A percentile compares a stretch with the other conserved stretches of the same genome.
phyloP scores from a whole-genome alignment of 371 early-diverging fungal genomes.

The Sporodiniella umbellata region DNA sequence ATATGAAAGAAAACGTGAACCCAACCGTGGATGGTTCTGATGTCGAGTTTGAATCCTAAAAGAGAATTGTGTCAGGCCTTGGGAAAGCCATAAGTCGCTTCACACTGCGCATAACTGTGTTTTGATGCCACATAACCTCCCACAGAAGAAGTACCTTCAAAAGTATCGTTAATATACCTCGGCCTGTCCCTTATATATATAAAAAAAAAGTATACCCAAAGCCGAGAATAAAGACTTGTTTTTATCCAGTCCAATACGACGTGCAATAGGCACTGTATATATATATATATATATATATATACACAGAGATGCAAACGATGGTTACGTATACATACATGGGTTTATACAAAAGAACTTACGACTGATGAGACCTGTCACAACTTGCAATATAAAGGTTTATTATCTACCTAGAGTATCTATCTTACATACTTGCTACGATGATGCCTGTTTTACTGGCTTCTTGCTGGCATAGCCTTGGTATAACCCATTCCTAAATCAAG shows the following conservation, averaged over 20 bases:
- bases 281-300: no score
- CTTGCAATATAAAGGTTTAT: background rate
- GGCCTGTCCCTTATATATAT: background rate
- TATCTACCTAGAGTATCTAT: background rate
- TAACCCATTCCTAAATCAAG: slow-evolving; percentile 18
- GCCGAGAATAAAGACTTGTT: slow-evolving; percentile 17
- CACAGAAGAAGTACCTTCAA: slow-evolving; percentile 10
- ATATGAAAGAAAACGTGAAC: background rate
- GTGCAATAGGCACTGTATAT: slow-evolving; percentile 18
- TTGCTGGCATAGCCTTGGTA: slow-evolving; percentile 18
- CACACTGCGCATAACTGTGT: slow-evolving; percentile 15
- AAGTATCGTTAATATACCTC: background rate
- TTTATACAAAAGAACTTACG: no score
- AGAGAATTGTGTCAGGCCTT: background rate
- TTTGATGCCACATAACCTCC: slow-evolving; percentile 14
- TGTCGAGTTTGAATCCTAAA: background rate
- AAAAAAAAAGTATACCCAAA: slow-evolving; percentile 4
- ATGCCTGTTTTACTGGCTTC: slow-evolving; percentile 21
- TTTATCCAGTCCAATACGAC: slow-evolving; percentile 13
- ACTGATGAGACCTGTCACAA: no score
- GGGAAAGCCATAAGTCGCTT: slow-evolving; percentile 14
- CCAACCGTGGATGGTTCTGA: background rate
- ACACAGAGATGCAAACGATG: no score
- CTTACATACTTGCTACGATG: slow-evolving; percentile 15
- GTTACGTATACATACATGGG: no score